These are phyloP conservation scores for Nakazawaea molendinolei DNA, from an alignment of 805 yeast species.

Conservation along the genomic window DNA sequence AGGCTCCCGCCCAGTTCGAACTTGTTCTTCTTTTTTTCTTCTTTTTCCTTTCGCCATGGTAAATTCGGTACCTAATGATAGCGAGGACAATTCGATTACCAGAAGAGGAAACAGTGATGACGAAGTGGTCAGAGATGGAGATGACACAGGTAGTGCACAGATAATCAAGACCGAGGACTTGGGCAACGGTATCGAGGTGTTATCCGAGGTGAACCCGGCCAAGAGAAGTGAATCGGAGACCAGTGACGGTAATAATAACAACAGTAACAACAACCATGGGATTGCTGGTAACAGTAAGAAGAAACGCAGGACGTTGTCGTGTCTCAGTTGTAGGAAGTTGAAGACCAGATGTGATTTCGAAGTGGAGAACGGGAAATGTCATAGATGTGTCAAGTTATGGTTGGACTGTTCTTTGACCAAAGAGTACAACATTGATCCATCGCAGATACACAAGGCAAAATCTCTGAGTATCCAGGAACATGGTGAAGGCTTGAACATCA, in stretches of 20 bases:
- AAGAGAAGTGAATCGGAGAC: constrained; percentile 5
- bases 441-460: constrained; percentile 21
- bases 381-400: constrained; percentile 42
- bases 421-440: constrained; percentile 35
- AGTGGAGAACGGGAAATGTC: constrained; percentile 36
- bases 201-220: no score
- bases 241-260: constrained; percentile 1
- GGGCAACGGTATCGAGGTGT: no score
- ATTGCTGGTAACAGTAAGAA: constrained; percentile 7
- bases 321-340: constrained; percentile 45
- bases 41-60: constrained; percentile 11
- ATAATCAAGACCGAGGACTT: background rate
- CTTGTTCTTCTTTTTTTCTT: constrained; percentile 5
- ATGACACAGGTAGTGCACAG: background rate
- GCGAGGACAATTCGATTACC: constrained; percentile 13
- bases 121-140: background rate
- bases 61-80: constrained; percentile 1
- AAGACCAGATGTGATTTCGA: constrained; percentile 55
- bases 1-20: background rate
- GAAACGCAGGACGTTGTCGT: constrained; percentile 29
- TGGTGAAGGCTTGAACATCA: background rate
- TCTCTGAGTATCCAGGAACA: constrained; percentile 7
- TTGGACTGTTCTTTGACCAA: constrained; percentile 41
- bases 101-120: constrained; percentile 26
- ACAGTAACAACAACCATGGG: no score